Percentiles rank a stretch among this genome's conserved stretches.
Evolutionary conservation across 1,284 basidiomycete species (phyloP).

Genomic region (Phenoliferia sp.): DNA sequence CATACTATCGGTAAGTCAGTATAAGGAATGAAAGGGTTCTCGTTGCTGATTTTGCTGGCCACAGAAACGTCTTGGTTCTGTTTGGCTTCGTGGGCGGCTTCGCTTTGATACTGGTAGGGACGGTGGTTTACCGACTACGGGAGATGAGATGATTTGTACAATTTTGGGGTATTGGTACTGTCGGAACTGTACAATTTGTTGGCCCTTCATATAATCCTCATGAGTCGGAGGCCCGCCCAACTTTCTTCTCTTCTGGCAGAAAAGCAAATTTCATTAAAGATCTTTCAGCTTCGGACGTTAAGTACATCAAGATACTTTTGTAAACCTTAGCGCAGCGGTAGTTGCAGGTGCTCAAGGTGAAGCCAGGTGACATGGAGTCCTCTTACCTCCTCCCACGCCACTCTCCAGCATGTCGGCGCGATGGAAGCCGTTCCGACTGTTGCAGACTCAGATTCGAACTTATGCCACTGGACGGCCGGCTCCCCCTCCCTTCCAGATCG

Average conservation of each 20-base stretch:
- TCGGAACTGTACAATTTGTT: too few relatives aligned
- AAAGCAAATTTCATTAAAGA: too few relatives aligned
- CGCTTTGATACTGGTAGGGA: conserved; percentile 58
- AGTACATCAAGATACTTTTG: too few relatives aligned
- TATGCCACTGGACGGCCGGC: not conserved
- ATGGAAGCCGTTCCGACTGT: not conserved
- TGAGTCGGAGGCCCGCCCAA: too few relatives aligned
- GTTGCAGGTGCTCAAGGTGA: too few relatives aligned
- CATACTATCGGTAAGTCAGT: conserved; percentile 75
- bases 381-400: too few relatives aligned
- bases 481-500: not conserved
- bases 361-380: too few relatives aligned
- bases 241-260: too few relatives aligned
- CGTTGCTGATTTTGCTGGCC: not conserved
- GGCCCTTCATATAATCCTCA: too few relatives aligned
- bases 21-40: not conserved
- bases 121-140: conserved; percentile 68
- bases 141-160: conserved; percentile 51
- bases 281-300: too few relatives aligned
- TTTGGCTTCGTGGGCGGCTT: conserved; percentile 79
- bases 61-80: conserved; percentile 68
- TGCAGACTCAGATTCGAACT: not conserved
- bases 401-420: not conserved
- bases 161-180: too few relatives aligned
- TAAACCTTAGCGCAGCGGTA: too few relatives aligned